Evolutionary conservation across 2,329 filamentous ascomycete species (phyloP).

Genomic region (Rutstroemia sp.): DNA sequence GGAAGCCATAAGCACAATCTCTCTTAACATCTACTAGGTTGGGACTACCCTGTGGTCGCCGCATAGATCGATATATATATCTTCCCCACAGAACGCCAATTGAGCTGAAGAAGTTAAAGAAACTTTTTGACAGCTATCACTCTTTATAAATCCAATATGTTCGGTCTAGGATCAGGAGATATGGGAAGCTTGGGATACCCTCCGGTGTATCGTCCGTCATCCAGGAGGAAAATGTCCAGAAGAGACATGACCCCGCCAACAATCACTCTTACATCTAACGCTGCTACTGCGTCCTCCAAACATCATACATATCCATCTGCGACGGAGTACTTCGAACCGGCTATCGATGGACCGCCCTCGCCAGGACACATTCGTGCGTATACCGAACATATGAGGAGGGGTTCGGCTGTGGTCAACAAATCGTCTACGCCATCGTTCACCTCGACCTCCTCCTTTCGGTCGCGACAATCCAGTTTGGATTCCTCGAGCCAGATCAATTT

Average conservation of each 20-base stretch:
- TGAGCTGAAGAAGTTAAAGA: not conserved
- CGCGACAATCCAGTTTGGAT: constrained; percentile 30
- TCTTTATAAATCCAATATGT: constrained; percentile 3
- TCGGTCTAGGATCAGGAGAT: constrained; percentile 4
- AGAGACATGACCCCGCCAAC: not conserved
- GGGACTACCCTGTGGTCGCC: constrained; percentile 1
- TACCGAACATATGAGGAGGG: constrained; percentile 50
- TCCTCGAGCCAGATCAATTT: constrained; percentile 33
- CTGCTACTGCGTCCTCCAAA: not conserved
- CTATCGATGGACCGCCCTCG: constrained; percentile 54
- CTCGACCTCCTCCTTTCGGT: constrained; percentile 49
- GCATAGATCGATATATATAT: constrained; percentile 9
- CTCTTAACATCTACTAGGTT: not conserved
- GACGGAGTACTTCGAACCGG: constrained; percentile 45
- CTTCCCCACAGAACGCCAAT: constrained; percentile 7
- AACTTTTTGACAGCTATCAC: constrained; percentile 1
- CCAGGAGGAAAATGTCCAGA: constrained; percentile 2
- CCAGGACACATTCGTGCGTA: constrained; percentile 51
- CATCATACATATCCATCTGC: constrained; percentile 1
- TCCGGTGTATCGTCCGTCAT: not conserved
- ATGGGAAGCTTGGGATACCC: not conserved
- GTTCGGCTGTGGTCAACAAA: constrained; percentile 41
- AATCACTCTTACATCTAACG: too few species aligned
- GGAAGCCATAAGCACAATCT: constrained; percentile 8
- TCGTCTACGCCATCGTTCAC: constrained; percentile 41